A percentile compares a stretch with the other conserved stretches of the same genome.
phyloP scores from a whole-genome alignment of 768 basidiomycete genomes.

The Zangia roseola region DNA sequence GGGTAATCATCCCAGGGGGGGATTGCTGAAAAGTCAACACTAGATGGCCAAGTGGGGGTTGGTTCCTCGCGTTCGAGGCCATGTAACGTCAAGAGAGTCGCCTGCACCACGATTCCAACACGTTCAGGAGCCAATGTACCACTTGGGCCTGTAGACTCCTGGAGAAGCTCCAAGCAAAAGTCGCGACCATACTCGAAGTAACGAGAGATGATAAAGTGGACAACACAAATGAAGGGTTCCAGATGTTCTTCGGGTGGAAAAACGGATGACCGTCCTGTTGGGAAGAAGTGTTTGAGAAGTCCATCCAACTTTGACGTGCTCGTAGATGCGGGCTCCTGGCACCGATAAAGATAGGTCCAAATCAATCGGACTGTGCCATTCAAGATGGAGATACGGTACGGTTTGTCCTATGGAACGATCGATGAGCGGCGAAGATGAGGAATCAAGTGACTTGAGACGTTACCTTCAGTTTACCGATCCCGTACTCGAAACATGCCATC shows the following conservation, averaged over 20 bases:
- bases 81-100: constrained; percentile 70
- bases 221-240: constrained; percentile 73
- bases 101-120: constrained; percentile 71
- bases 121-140: constrained; percentile 66
- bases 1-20: constrained; percentile 64
- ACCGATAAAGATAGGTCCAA: constrained; percentile 96
- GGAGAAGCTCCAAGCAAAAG: constrained; percentile 75
- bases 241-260: constrained; percentile 72
- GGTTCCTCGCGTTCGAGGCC: constrained; percentile 69
- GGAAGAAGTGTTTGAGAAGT: constrained; percentile 76
- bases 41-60: constrained; percentile 78
- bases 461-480: constrained; percentile 81
- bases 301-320: constrained; percentile 78
- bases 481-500: constrained; percentile 68
- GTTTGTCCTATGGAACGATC: constrained; percentile 61
- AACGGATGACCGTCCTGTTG: constrained; percentile 58
- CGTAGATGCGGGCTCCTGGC: constrained; percentile 79
- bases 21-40: constrained; percentile 58
- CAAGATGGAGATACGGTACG: constrained; percentile 64
- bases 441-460: neutral
- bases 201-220: constrained; percentile 81
- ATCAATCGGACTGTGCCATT: constrained; percentile 81
- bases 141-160: constrained; percentile 54
- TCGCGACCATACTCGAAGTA: constrained; percentile 86
- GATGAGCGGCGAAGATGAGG: neutral